Conservation (phyloP, 139 green algal species). For the Chlorella sp. region DNA sequence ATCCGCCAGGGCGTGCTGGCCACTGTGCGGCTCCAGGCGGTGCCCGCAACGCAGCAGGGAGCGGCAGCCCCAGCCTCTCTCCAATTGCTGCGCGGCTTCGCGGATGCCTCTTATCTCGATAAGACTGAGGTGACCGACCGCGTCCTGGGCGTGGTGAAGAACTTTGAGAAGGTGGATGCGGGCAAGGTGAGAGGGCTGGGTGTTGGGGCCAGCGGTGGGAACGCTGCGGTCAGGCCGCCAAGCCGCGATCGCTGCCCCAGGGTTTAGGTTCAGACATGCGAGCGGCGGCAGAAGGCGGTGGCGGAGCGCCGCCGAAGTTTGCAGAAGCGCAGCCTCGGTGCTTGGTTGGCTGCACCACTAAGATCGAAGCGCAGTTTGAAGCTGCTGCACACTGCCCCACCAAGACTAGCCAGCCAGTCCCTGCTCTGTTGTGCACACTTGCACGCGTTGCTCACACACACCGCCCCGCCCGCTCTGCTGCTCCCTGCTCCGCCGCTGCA, state of each 20-base stretch:
- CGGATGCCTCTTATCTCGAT: slow-evolving; percentile 83
- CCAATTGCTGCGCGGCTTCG: slow-evolving; percentile 54
- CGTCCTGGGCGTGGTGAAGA: slow-evolving; percentile 94
- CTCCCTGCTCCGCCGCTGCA: slow-evolving; percentile 37
- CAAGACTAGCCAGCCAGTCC: no score
- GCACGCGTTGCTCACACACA: neutral
- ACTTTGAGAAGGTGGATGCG: slow-evolving; percentile 98
- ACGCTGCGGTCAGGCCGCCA: neutral
- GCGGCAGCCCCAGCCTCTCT: slow-evolving; percentile 28
- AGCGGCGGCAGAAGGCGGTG: neutral
- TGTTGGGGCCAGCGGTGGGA: neutral
- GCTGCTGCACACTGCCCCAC: neutral
- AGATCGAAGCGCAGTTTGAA: no score
- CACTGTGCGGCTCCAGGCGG: slow-evolving; percentile 27
- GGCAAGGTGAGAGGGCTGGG: slow-evolving; percentile 78
- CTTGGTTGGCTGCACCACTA: no score
- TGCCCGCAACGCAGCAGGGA: slow-evolving; percentile 1
- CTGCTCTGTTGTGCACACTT: no score
- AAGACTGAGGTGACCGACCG: slow-evolving; percentile 93
- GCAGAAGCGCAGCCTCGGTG: neutral
- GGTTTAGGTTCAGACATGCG: slow-evolving; percentile 3
- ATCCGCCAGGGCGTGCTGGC: slow-evolving; percentile 40
- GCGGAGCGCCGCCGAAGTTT: neutral
- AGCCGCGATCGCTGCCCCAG: neutral
- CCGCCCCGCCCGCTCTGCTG: neutral